Evolutionary conservation across 73 alveolate species (phyloP), one percentile per base, ranked within the genome.

Genomic region (Uronychia setigera): DNA sequence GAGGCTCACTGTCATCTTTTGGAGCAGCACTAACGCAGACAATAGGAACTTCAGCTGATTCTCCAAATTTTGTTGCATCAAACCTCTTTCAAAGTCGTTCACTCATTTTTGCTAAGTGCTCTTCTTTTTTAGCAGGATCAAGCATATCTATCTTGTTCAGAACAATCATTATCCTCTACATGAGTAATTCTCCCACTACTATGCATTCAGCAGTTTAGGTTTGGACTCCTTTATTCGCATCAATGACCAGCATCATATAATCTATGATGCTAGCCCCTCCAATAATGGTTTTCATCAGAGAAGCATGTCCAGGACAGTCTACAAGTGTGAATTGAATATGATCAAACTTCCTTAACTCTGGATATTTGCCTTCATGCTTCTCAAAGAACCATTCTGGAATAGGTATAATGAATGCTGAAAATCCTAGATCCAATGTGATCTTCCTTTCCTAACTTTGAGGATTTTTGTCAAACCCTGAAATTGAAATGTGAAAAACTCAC

Each of bases 231-330:
- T 96, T 92, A 76, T 96, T 78, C 35, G 98, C 98, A 84, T 98
- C 99, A 58, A 99, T 92, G 31, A 99, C 99, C 87, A 99, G 86
- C 58, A 98, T 94, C 97, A 98, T 96, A 60, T 95, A 82, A 84
- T 99, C 99, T 35, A 99, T 99, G 58, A 98, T 98, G 34, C 97
- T 93, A 29, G 99, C 99, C 33, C 99, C 99, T 77, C 99, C 99
- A 59, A 99, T 98, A 35, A 99, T 97, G 29, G 99, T 98, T 82
- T 97, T 96, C 92, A 99, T 97, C 58, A 98, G 92, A 27, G 99
- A 95, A 32, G 99, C 99, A 79, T 99, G 99, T 19, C 99, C 99
- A 1, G 99, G 99, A 76, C 99, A 99, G 92, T 99, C 99, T 46
- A 99, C 99, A 80, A 99, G 88, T 30, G 99, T 98, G 90, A 98